These are phyloP conservation scores for Cladosporium sp. DNA, from an alignment of 2,329 filamentous ascomycete genomes.

Conservation along the genomic window DNA sequence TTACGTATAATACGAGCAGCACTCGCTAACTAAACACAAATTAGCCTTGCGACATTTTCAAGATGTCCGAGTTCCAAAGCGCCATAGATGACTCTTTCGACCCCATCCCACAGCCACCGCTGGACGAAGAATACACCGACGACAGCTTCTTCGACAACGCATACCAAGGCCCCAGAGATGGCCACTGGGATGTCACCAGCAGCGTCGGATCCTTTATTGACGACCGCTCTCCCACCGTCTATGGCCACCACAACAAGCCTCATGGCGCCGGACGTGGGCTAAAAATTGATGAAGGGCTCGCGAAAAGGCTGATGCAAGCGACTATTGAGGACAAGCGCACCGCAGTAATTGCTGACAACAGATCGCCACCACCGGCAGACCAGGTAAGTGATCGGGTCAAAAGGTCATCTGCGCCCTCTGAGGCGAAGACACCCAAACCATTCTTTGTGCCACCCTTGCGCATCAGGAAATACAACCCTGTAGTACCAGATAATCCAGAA, in stretches of 20 bases:
- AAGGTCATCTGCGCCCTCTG: conserved; percentile 1
- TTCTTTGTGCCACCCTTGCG: conserved; percentile 7
- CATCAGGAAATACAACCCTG: not conserved
- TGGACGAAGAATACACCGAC: not conserved
- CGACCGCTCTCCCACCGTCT: conserved; percentile 25
- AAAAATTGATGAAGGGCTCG: not conserved
- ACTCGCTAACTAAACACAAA: not conserved
- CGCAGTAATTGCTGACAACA: conserved; percentile 13
- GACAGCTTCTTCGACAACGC: conserved; percentile 4
- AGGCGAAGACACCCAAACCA: conserved; percentile 10
- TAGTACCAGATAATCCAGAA: not conserved
- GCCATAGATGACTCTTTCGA: conserved; percentile 28
- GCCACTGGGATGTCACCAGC: conserved; percentile 24
- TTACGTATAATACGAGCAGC: not conserved
- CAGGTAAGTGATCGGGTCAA: too few relatives aligned
- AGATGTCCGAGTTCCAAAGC: conserved; percentile 17
- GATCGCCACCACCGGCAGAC: not conserved
- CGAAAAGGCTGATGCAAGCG: conserved; percentile 23
- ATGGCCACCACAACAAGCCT: not conserved
- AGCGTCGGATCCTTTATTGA: conserved; percentile 29
- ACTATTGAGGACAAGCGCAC: conserved; percentile 25
- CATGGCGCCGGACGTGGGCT: conserved; percentile 10
- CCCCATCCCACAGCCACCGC: not conserved
- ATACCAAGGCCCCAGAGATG: conserved; percentile 24
- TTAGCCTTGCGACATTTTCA: not conserved